These are phyloP conservation scores for Albophoma yamanashiensis DNA, from an alignment of 2,329 filamentous ascomycete species.

Conservation along the genomic window DNA sequence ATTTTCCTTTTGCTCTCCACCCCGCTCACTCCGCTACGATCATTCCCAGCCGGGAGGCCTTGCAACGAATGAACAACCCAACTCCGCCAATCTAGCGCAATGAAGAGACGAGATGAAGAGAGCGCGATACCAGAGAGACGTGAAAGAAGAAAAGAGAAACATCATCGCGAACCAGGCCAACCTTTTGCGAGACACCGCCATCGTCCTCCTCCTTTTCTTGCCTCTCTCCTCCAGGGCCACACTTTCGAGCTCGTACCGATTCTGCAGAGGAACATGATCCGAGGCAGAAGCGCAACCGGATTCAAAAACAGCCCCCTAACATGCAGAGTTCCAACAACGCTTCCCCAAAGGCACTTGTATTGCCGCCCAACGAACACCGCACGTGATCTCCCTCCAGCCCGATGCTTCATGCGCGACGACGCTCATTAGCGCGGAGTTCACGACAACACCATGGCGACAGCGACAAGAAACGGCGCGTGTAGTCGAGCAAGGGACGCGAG, in stretches of 20 bases:
- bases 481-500: conserved; percentile 17
- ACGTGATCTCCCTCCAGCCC: background rate
- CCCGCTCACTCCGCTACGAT: conserved; percentile 11
- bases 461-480: conserved; percentile 6
- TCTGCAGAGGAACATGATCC: background rate
- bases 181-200: conserved; percentile 2
- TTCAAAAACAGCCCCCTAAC: background rate
- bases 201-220: background rate
- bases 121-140: conserved; percentile 3
- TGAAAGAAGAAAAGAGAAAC: conserved; percentile 6
- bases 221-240: background rate
- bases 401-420: background rate
- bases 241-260: background rate
- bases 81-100: conserved; percentile 16
- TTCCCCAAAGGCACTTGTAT: background rate
- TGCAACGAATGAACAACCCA: conserved; percentile 11
- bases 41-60: conserved; percentile 9
- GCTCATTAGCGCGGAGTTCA: conserved; percentile 11
- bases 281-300: background rate
- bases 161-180: conserved; percentile 7
- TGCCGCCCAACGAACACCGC: background rate
- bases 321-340: background rate
- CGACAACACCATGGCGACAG: conserved; percentile 12
- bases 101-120: conserved; percentile 10
- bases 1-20: conserved; percentile 4